phyloP scores from a whole-genome alignment of 345 rosid genomes.

The Cardamine occulta region DNA sequence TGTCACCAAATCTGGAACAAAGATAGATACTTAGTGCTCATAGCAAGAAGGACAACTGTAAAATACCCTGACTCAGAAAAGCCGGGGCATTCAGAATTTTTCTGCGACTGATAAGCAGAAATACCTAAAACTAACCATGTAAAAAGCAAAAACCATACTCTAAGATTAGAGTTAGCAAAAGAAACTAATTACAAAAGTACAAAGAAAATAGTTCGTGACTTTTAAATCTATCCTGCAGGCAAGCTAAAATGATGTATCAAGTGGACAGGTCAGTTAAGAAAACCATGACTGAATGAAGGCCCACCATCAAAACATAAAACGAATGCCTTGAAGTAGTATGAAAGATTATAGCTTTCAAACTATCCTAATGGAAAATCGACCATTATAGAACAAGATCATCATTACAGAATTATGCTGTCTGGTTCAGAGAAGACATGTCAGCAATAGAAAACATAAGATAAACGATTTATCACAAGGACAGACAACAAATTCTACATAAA shows the following conservation, averaged over 20 bases:
- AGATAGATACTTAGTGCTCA: conserved; percentile 38
- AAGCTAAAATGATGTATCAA: conserved; percentile 14
- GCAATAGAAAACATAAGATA: conserved; percentile 5
- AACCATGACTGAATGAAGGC: background rate
- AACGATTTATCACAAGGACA: conserved; percentile 33
- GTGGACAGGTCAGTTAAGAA: conserved; percentile 14
- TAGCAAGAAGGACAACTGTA: conserved; percentile 13
- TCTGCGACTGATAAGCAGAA: conserved; percentile 11
- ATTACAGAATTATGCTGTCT: conserved; percentile 21
- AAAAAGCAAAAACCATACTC: background rate
- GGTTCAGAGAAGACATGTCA: conserved; percentile 7
- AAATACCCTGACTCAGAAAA: background rate
- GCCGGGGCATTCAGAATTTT: conserved; percentile 17
- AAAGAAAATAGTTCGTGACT: background rate
- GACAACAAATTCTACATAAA: conserved; percentile 45
- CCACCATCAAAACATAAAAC: conserved; percentile 7
- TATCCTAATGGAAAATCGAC: background rate
- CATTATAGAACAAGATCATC: conserved; percentile 13
- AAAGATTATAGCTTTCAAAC: conserved; percentile 5
- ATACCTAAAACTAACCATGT: conserved; percentile 16
- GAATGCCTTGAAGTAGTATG: conserved; percentile 6
- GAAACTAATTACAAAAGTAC: conserved; percentile 1
- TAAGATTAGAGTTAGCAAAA: conserved; percentile 3
- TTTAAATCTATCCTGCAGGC: background rate
- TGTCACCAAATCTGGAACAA: conserved; percentile 62